Conservation (phyloP, 75 land plant genomes). For the Gnetum montanum region DNA sequence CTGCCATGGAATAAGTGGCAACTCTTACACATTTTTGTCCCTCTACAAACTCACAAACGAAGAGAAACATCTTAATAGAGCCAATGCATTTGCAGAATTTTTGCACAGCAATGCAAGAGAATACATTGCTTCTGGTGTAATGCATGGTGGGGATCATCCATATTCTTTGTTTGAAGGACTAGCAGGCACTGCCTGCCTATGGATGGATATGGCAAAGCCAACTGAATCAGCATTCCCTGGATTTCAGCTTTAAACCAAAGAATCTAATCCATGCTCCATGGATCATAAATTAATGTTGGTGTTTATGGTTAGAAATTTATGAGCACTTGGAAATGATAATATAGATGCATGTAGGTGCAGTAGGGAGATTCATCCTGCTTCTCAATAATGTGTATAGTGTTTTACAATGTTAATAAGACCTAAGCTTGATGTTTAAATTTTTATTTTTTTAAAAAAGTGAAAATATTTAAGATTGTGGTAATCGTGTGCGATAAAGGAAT, state of each 20-base stretch:
- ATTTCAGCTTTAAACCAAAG: conserved; percentile 54
- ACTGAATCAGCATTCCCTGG: conserved; percentile 60
- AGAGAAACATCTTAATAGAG: conserved; percentile 38
- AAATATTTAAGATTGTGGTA: too few relatives aligned
- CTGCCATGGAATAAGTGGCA: conserved; percentile 64
- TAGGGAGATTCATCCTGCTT: too few relatives aligned
- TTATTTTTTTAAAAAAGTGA: too few relatives aligned
- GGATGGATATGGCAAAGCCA: conserved; percentile 54
- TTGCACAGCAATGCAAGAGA: conserved; percentile 22
- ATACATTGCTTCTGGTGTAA: conserved; percentile 18
- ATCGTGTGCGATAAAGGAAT: too few relatives aligned
- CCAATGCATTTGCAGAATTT: conserved; percentile 46
- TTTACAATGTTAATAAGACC: too few relatives aligned
- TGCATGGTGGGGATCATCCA: conserved; percentile 32
- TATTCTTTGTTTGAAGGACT: conserved; percentile 68
- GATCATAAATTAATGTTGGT: too few relatives aligned
- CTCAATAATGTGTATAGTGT: too few relatives aligned
- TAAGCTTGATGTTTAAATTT: too few relatives aligned
- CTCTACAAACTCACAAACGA: conserved; percentile 44
- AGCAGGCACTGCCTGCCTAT: conserved; percentile 60
- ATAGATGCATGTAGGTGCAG: too few relatives aligned
- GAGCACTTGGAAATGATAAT: too few relatives aligned
- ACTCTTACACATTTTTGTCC: conserved; percentile 64
- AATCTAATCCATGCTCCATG: too few relatives aligned
- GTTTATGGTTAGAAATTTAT: too few relatives aligned